Conservation (phyloP, 73 alveolate genomes). For the Uronychia binucleata region DNA sequence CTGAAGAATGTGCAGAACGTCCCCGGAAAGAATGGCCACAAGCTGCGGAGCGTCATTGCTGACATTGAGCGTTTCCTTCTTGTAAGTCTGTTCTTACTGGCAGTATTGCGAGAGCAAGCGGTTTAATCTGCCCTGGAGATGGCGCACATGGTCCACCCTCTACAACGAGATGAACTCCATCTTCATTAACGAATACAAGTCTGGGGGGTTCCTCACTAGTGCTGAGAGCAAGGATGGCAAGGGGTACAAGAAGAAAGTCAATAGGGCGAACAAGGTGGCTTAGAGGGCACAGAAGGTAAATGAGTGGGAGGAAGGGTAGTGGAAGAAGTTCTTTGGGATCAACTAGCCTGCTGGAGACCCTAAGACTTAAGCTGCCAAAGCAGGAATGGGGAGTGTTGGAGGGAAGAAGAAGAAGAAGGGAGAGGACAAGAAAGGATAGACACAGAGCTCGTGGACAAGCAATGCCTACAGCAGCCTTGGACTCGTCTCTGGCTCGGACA, state of each 20-base stretch:
- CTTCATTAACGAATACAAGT: background rate
- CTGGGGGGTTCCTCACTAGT: background rate
- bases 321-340: constrained; percentile 17
- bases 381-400: background rate
- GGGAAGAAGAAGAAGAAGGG: background rate
- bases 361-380: background rate
- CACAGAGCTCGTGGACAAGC: no score
- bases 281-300: constrained; percentile 16
- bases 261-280: constrained; percentile 4
- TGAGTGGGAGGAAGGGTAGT: constrained; percentile 5
- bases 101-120: constrained; percentile 10
- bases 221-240: background rate
- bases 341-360: background rate
- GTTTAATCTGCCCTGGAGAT: constrained; percentile 75
- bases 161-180: constrained; percentile 4
- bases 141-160: constrained; percentile 64
- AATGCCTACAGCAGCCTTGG: no score
- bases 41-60: background rate
- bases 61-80: background rate
- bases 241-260: constrained; percentile 1
- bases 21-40: background rate
- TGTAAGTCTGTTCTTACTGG: background rate
- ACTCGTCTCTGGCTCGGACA: background rate
- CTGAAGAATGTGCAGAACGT: background rate
- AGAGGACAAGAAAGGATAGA: background rate